Percentiles rank a stretch among this genome's conserved stretches.
Evolutionary conservation across 192 early-diverging fungal genomes (phyloP).

Genomic region (Podila epicladia): DNA sequence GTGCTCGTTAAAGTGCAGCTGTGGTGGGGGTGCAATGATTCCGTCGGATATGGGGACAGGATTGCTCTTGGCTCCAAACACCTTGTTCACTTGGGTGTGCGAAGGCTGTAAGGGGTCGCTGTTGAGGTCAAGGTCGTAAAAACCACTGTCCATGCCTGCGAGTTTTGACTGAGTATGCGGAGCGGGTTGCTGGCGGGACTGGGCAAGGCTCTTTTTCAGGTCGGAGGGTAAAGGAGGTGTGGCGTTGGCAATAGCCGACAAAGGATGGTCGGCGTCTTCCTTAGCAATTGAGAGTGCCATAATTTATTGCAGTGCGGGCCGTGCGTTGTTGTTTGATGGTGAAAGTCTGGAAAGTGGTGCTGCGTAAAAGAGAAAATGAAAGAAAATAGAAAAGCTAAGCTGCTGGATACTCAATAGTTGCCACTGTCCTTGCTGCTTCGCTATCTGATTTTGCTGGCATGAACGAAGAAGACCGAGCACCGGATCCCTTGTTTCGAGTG

Average conservation of each 20-base stretch:
- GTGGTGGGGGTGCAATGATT: not conserved
- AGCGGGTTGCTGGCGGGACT: not conserved
- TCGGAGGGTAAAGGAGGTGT: not conserved
- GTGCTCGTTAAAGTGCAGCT: not conserved
- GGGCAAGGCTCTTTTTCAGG: not conserved
- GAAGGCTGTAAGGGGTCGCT: not conserved
- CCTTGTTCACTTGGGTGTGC: not conserved
- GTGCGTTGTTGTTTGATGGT: not conserved
- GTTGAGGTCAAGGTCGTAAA: constrained; percentile 3
- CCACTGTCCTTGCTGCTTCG: too few species aligned
- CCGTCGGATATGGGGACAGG: not conserved
- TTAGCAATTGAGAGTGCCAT: not conserved
- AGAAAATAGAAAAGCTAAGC: too few species aligned
- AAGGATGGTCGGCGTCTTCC: not conserved
- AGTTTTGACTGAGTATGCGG: not conserved
- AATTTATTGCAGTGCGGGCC: not conserved
- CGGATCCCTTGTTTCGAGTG: too few species aligned
- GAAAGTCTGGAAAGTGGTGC: too few species aligned
- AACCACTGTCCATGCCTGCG: not conserved
- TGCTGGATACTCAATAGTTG: too few species aligned
- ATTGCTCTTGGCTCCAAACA: not conserved
- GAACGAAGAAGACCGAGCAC: too few species aligned
- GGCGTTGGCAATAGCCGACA: not conserved
- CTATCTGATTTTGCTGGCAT: too few species aligned
- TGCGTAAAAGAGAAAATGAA: too few species aligned